A percentile compares a stretch with the other conserved stretches of the same genome.
These are phyloP conservation scores for Calocera cornea DNA, from an alignment of 768 basidiomycete species.

Conservation along the genomic window DNA sequence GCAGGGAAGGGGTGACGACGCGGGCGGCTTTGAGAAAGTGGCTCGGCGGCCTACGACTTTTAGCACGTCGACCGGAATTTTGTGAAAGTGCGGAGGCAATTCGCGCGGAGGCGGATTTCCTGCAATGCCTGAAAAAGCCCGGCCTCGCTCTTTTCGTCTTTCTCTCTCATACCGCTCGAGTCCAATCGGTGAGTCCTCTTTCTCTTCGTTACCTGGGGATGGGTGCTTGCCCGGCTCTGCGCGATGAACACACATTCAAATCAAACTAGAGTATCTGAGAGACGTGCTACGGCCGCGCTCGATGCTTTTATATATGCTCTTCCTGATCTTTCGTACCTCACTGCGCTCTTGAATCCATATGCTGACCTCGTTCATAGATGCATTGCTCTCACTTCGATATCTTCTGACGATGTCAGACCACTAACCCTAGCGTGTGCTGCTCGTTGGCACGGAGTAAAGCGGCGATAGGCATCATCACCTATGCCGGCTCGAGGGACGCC, in stretches of 20 bases:
- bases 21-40: background rate
- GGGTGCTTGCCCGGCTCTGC: too few relatives aligned
- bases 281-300: background rate
- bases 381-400: too few relatives aligned
- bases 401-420: too few relatives aligned
- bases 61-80: background rate
- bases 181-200: background rate
- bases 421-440: too few relatives aligned
- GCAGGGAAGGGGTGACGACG: background rate
- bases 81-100: background rate
- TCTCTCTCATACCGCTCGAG: background rate
- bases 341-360: too few relatives aligned
- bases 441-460: too few relatives aligned
- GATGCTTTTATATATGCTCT: constrained; percentile 1
- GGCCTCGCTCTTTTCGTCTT: background rate
- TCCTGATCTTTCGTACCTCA: background rate
- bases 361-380: too few relatives aligned
- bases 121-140: background rate
- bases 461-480: too few relatives aligned
- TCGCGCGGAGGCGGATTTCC: background rate
- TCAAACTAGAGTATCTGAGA: constrained; percentile 6
- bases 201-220: too few relatives aligned
- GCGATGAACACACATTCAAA: background rate
- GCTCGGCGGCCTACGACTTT: background rate
- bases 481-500: too few relatives aligned